Evolutionary conservation across 2,329 filamentous ascomycete species (phyloP).

Genomic region (Seiridium cupressi): DNA sequence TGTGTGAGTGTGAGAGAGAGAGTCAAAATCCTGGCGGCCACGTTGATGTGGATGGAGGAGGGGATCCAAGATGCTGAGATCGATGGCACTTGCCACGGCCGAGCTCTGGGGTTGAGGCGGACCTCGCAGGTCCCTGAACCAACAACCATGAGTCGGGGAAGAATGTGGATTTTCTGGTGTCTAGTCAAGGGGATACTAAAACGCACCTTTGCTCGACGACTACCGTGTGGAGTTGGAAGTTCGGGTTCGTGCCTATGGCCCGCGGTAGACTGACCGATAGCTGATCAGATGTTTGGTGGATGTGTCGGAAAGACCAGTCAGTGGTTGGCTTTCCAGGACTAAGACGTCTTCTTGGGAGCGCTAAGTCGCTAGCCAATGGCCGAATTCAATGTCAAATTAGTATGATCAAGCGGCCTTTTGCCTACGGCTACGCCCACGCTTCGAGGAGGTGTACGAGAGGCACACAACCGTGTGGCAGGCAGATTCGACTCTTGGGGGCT

Average conservation of each 20-base stretch:
- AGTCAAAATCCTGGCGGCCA: background rate
- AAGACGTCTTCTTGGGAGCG: constrained; percentile 1
- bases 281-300: constrained; percentile 4
- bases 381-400: background rate
- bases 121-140: background rate
- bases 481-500: background rate
- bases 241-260: constrained; percentile 3
- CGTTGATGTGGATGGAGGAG: background rate
- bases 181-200: constrained; percentile 2
- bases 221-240: constrained; percentile 1
- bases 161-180: background rate
- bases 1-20: too few relatives aligned
- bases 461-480: background rate
- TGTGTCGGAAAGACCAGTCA: background rate
- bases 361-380: constrained; percentile 1
- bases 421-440: background rate
- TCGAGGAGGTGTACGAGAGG: background rate
- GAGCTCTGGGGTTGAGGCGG: constrained; percentile 4
- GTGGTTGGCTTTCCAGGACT: constrained; percentile 2
- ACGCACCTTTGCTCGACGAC: constrained; percentile 1
- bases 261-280: constrained; percentile 5
- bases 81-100: constrained; percentile 3
- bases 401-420: background rate
- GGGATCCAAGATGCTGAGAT: background rate
- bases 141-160: constrained; percentile 4